Evolutionary conservation across 1,284 basidiomycete species (phyloP), one percentile per base, ranked within the genome.

Genomic region (Kwoniella shivajii): DNA sequence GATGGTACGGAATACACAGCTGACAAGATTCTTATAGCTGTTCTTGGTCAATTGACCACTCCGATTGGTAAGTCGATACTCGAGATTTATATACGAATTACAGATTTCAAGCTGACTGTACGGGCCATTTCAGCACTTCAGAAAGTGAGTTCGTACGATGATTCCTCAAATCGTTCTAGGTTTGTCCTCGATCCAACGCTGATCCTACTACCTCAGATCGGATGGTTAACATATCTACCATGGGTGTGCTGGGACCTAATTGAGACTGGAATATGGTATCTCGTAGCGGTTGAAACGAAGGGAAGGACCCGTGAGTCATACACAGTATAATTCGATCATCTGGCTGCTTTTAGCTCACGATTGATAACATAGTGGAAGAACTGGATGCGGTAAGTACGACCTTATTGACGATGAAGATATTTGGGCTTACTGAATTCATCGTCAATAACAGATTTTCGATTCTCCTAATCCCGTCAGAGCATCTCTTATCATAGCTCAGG

Each of bases 281-380:
- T 65, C n/a, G 36, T 67, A 31, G 66, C 66, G 0, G 64, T 67
- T 1, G 66, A 67, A 42, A 67, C 66, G 13, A 61, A 60, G 30
- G 57, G 57, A 16, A 24, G 60, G 6, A 61, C 61, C 2, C 46
- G 64, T 67, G 27, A 58, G 65, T 59, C 24, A 7, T 26, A 9
- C 16, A 29, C 9, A 24, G n/a, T 16, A 33, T 42, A 42, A 9
- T 44, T 33, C 50, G 11, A 7, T 30, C 7, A 16, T 33, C 4
- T 31, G 43, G 10, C 6, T 11, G n/a, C 18, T 20, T 10, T 39
- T 6, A 27, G 16, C n/a, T 6, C 14, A 20, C 24, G 16, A 41
- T 37, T 27, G 4, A n/a, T 34, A 6, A 33, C 7, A 14, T 48
- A 65, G 66, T 67, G 45, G 66, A 67, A 52, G 66, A 65, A 45